These are phyloP conservation scores for Cyclotella choctawhatcheeana DNA, from an alignment of 108 stramenopile species.

Conservation along the genomic window DNA sequence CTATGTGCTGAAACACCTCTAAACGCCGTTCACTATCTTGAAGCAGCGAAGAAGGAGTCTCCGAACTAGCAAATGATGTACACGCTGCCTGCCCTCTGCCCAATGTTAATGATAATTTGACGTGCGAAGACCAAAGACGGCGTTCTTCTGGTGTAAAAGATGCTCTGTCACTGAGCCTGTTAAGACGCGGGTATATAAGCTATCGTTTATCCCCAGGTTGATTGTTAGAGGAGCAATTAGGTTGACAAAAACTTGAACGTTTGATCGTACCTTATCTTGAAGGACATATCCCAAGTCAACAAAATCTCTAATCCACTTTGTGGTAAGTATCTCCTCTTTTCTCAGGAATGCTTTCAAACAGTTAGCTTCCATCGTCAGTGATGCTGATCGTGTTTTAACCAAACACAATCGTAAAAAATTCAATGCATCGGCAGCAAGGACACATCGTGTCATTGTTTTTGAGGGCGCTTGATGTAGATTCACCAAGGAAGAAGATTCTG, in stretches of 20 bases:
- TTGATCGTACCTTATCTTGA: slow-evolving; percentile 30
- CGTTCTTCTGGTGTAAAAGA: slow-evolving; percentile 7
- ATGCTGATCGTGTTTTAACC: not conserved
- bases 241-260: too few species aligned
- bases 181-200: slow-evolving; percentile 14
- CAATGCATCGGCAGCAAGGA: slow-evolving; percentile 36
- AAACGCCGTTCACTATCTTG: slow-evolving; percentile 19
- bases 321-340: slow-evolving; percentile 2
- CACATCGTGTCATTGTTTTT: slow-evolving; percentile 39
- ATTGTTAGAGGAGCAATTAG: not conserved
- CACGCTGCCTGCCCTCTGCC: slow-evolving; percentile 30
- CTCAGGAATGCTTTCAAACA: slow-evolving; percentile 29
- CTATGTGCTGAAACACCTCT: slow-evolving; percentile 28
- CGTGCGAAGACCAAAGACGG: slow-evolving; percentile 27
- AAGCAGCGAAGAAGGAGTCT: slow-evolving; percentile 20
- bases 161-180: not conserved
- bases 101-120: slow-evolving; percentile 30
- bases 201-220: not conserved
- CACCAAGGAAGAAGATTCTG: not conserved
- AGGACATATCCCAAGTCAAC: slow-evolving; percentile 36
- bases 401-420: slow-evolving; percentile 25
- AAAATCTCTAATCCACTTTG: slow-evolving; percentile 28
- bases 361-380: not conserved
- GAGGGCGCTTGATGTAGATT: slow-evolving; percentile 5
- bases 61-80: too few species aligned